Evolutionary conservation across 192 early-diverging fungal genomes (phyloP), one percentile per base, ranked within the genome.

Genomic region (Phycomyces nitens): DNA sequence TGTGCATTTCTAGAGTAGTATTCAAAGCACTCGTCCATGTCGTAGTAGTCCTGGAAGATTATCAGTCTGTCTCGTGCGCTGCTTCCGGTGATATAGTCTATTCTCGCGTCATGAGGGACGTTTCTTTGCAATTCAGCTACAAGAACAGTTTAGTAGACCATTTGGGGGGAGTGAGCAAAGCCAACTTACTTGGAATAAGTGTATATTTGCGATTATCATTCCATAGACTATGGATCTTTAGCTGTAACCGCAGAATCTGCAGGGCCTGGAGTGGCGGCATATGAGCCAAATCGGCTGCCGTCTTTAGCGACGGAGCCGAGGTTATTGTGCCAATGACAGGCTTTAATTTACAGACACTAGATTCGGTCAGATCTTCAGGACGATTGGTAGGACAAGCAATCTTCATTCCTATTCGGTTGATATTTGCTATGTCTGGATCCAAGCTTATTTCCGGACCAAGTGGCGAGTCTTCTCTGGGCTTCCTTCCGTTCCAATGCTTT

Each of bases 61-160:
- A 74, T 74, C 68, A 74, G 47, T 3, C 67, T 56, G 18, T 74
- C 73, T 24, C 73, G 73, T 49, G 65, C 56, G 8, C 50, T 26
- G 5, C 52, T 58, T 0, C 54, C 58, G n/a, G 73, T 67, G 15
- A 74, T 51, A 56, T 60, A 70, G 40, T 74, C 67, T 44, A 74
- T 74, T 4, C 73, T 57, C 6, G 59, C 27, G 39, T 74, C 73
- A 44, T 74, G 73, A 5, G 63, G 63, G 24, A 74, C 51, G 0
- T 57, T 51, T 24, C 47, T 39, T 44, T 74, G 73, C 50, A 74
- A 60, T 12, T 62, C 62, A 53, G 73, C 66, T 66, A 38, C 15
- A 12, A 20, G 5, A 24, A 53, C 6, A 42, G 4, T 11, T 40
- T 24, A 50, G 38, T 18, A 68, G 44, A 53, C n/a, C n/a, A n/a